phyloP scores from a whole-genome alignment of 1,284 basidiomycete genomes.

The Leccinum subrobustum region DNA sequence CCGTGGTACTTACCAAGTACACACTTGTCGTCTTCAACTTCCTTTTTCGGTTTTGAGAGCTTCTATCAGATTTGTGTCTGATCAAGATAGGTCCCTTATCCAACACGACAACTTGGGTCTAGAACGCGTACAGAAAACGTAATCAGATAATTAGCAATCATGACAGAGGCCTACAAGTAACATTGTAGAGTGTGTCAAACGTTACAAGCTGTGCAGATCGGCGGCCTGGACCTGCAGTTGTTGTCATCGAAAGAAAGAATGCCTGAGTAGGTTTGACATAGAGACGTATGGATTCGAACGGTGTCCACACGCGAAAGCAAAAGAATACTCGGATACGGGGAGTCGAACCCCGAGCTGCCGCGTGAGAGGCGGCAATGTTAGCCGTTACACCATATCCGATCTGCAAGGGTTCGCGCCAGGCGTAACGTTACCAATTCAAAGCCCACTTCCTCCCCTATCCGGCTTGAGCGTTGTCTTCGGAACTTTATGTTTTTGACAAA shows the following conservation, averaged over 20 bases:
- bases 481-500: not conserved
- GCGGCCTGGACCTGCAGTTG: not conserved
- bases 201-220: not conserved
- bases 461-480: not conserved
- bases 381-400: constrained; percentile 69
- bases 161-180: no score
- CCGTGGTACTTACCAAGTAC: no score
- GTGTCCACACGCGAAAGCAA: not conserved
- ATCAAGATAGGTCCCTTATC: no score
- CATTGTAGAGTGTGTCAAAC: not conserved
- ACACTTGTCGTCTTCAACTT: not conserved
- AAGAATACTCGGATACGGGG: constrained; percentile 47
- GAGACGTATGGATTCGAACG: not conserved
- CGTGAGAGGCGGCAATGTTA: constrained; percentile 73
- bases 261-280: not conserved
- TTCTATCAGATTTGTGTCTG: not conserved
- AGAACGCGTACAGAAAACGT: no score
- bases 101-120: no score
- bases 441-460: not conserved
- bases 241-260: not conserved
- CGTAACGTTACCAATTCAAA: not conserved
- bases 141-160: no score
- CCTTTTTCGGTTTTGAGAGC: not conserved
- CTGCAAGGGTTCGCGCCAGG: not conserved
- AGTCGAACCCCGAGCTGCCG: constrained; percentile 62